phyloP scores from a whole-genome alignment of 371 early-diverging fungal genomes.

The Phascolomyces articulosus region DNA sequence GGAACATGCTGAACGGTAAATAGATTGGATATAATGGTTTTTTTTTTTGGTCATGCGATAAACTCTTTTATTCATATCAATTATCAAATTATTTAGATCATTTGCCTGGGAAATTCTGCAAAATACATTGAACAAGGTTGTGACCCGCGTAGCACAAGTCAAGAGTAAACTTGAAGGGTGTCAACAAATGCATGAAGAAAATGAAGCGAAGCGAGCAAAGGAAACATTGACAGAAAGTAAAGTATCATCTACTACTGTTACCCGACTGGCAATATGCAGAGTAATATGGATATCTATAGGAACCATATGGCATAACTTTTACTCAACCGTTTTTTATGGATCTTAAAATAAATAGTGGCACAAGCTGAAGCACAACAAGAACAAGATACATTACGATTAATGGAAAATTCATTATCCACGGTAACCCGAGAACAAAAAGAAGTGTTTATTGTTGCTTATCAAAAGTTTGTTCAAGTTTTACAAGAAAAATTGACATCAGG shows the following conservation, averaged over 20 bases:
- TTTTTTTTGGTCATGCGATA: too few relatives aligned
- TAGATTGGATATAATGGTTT: too few relatives aligned
- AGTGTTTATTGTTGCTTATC: conserved; percentile 74
- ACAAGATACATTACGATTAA: conserved; percentile 54
- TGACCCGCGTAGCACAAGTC: conserved; percentile 80
- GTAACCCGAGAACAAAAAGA: conserved; percentile 84
- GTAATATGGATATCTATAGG: too few relatives aligned
- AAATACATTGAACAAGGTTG: conserved; percentile 82
- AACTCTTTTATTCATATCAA: background rate
- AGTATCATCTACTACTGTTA: conserved; percentile 1
- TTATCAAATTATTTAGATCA: conserved; percentile 32
- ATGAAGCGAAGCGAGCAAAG: conserved; percentile 34
- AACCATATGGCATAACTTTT: too few relatives aligned
- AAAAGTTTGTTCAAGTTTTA: conserved; percentile 71
- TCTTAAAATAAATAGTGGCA: conserved; percentile 28
- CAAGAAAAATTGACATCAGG: conserved; percentile 42
- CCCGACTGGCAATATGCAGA: too few relatives aligned
- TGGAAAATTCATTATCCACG: conserved; percentile 67
- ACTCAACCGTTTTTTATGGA: too few relatives aligned
- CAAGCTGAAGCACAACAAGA: conserved; percentile 54
- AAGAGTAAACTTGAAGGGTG: conserved; percentile 53
- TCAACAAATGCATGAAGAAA: conserved; percentile 35
- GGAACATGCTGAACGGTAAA: conserved; percentile 55
- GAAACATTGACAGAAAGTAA: conserved; percentile 38
- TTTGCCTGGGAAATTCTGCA: conserved; percentile 81